Evolutionary conservation across 768 basidiomycete genomes (phyloP), one percentile per base, ranked within the genome.

Genomic region (Lactarius quietus): DNA sequence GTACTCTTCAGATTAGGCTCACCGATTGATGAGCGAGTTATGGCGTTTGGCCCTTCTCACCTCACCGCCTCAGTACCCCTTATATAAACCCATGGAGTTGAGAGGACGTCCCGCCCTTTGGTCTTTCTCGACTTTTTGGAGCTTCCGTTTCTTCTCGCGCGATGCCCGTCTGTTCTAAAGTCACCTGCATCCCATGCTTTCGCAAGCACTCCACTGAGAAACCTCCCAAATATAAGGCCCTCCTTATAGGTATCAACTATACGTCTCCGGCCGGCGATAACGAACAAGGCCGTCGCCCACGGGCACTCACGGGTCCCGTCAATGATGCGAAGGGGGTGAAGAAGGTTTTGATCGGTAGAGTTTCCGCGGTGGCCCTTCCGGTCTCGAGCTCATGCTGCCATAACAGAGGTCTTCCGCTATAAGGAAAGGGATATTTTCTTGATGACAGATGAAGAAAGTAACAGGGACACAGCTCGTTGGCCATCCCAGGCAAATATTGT

Each of bases 401-500:
- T 26, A 28, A 5, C 53, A 63, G 53, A 39, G 28, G 28, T 39
- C n/a, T 67, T 59, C 43, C 17, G 31, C 8, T 69, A 54, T 36
- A 33, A 35, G n/a, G 63, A 63, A 12, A 18, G 41, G 8, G 65
- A 67, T 3, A 61, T 67, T n/a, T 10, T 59, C 17, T 38, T 67
- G 28, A 69, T 70, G 68, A 69, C 65, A 6, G 70, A 70, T 7
- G 63, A 69, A 17, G 57, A 67, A 6, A 6, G 1, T 8, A 61
- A 51, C 35, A 23, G 10, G 4, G 43, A 17, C 15, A 63, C 65
- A 0, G n/a, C 41, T 3, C 33, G 28, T 1, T 68, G 59, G 60
- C 70, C 68, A 6, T 64, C 63, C 26, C 28, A 29, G 31, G 39
- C 38, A 9, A 69, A 70, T 41, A 67, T 70, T 18, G 70, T 69